phyloP scores from a whole-genome alignment of 2,329 filamentous ascomycete genomes.

The Apiospora rasikravindrae region DNA sequence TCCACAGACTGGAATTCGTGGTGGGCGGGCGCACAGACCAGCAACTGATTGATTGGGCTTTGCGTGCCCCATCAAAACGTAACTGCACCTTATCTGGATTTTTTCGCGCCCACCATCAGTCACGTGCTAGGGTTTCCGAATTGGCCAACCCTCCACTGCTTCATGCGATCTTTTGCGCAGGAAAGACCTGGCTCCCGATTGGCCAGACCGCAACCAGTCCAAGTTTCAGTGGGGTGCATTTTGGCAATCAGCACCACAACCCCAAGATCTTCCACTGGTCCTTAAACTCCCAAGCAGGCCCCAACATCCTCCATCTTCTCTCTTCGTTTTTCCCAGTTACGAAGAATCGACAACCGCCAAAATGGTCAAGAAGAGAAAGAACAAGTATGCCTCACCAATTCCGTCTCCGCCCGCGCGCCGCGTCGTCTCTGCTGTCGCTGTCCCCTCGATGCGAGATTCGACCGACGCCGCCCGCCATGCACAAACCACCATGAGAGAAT shows the following conservation, averaged over 20 bases:
- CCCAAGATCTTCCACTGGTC: slow-evolving; percentile 14
- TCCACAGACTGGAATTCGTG: slow-evolving; percentile 1
- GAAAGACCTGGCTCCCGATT: neutral
- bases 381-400: slow-evolving; percentile 54
- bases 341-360: slow-evolving; percentile 52
- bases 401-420: neutral
- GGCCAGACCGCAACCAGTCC: neutral
- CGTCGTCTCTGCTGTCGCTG: slow-evolving; percentile 1
- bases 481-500: slow-evolving; percentile 11
- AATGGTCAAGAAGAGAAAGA: slow-evolving; percentile 77
- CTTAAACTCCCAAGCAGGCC: neutral
- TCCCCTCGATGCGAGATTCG: slow-evolving; percentile 10
- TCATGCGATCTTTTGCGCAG: neutral
- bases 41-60: slow-evolving; percentile 22
- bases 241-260: slow-evolving; percentile 13
- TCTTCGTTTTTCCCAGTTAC: slow-evolving; percentile 17
- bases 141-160: slow-evolving; percentile 31
- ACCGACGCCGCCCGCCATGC: slow-evolving; percentile 5
- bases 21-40: slow-evolving; percentile 2
- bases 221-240: slow-evolving; percentile 15
- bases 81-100: neutral
- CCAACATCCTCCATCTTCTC: slow-evolving; percentile 16
- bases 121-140: slow-evolving; percentile 37
- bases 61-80: slow-evolving; percentile 19
- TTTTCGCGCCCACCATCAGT: neutral